Base-by-base conservation (phyloP, 352 stramenopile species). In the Phytophthora colocasiae region DNA sequence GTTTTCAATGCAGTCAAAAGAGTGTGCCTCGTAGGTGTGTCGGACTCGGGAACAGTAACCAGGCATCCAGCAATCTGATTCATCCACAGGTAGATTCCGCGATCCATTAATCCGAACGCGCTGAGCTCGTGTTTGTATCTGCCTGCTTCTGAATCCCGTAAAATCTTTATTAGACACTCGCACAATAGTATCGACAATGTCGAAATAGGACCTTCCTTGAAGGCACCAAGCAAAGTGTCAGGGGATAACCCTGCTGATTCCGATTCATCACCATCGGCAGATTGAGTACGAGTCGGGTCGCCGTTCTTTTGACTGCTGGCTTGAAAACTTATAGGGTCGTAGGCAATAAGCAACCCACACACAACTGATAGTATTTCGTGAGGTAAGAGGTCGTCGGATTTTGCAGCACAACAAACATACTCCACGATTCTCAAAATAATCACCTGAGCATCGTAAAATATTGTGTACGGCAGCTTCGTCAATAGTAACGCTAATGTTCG, bases 351-450 rank as follows among this genome's bases (percentile, higher is more conserved):
- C 39, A 90, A 55, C n/a, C 67, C 85, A 53, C 79, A 86, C 2
- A 95, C 48, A 8, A 92, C 77, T 0, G 78, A 82, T 12, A 95
- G 64, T 38, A 93, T 83, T 19, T 92, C 81, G 22, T 79, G 69
- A 22, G 83, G 77, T 15, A 89, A 51, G 6, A 70, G 45, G 2
- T 69, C 69, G 2, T 90, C 78, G 14, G 72, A 43, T 34, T 72
- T 75, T 31, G 81, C 84, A 31, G 79, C 71, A 19, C 77, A 84
- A 47, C 83, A 91, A 9, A 92, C 81, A 39, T 92, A 91, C 58
- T 95, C 83, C n/a, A 90, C 84, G 22, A 91, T 86, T 15, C 82
- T 74, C 22, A 95, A 69, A 7, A 91, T 88, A 58, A 92, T 91
- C 12, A 90, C 71, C 41, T 82, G 75, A 3, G 82, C 77, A 48